These are phyloP conservation scores for Cryoendolithus antarcticus DNA, from an alignment of 2,329 filamentous ascomycete genomes.

Conservation along the genomic window DNA sequence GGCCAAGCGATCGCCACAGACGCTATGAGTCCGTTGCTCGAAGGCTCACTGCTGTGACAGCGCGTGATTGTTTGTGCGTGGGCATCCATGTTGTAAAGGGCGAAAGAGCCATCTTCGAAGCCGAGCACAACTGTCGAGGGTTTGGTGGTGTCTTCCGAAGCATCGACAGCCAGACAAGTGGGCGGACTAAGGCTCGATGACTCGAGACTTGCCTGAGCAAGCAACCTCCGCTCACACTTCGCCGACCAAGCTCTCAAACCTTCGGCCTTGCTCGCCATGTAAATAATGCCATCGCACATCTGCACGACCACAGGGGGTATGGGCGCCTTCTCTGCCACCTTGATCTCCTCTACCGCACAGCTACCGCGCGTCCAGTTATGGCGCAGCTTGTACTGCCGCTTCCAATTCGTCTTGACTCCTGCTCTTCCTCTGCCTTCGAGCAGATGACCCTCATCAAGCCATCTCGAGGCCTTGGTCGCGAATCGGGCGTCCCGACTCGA, in stretches of 20 bases:
- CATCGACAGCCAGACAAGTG: slow-evolving; percentile 54
- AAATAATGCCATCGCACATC: slow-evolving; percentile 61
- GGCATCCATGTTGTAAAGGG: slow-evolving; percentile 51
- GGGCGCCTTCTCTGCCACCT: slow-evolving; percentile 41
- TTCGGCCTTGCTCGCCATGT: slow-evolving; percentile 57
- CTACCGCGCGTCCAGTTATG: slow-evolving; percentile 84
- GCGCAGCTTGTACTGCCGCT: slow-evolving; percentile 71
- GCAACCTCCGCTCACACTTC: slow-evolving; percentile 43
- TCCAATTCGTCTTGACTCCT: slow-evolving; percentile 58
- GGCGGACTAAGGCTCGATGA: slow-evolving; percentile 28
- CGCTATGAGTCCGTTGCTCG: slow-evolving; percentile 51
- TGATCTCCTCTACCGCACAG: slow-evolving; percentile 68
- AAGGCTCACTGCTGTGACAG: slow-evolving; percentile 49
- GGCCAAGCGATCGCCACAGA: slow-evolving; percentile 62
- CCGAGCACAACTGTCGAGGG: slow-evolving; percentile 46
- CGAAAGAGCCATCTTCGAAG: slow-evolving; percentile 59
- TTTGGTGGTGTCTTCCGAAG: slow-evolving; percentile 18
- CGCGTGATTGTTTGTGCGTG: slow-evolving; percentile 31
- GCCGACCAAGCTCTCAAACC: slow-evolving; percentile 72
- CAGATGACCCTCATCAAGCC: slow-evolving; percentile 48
- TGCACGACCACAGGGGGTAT: slow-evolving; percentile 59
- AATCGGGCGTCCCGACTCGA: slow-evolving; percentile 33
- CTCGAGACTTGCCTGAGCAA: slow-evolving; percentile 37
- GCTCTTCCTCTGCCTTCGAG: slow-evolving; percentile 30
- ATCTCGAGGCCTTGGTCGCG: slow-evolving; percentile 45